phyloP scores from a whole-genome alignment of 1,139 yeast species.

The Yamadazyma epiphylla region DNA sequence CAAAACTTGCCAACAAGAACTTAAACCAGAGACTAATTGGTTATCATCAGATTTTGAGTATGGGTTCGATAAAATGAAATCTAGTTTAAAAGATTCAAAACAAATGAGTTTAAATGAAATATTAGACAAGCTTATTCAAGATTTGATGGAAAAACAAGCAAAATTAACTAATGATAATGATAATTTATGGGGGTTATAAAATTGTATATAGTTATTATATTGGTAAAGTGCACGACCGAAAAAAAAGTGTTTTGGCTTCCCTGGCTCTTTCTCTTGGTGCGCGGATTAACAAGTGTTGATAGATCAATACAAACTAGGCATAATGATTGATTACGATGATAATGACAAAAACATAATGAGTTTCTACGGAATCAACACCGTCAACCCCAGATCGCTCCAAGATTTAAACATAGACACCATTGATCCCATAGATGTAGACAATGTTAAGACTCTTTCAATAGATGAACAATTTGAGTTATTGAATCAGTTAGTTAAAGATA shows the following conservation, averaged over 20 bases:
- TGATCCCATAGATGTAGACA: constrained; percentile 22
- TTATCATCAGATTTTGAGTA: constrained; percentile 29
- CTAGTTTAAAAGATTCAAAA: constrained; percentile 26
- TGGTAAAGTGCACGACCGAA: neutral
- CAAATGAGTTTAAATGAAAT: constrained; percentile 20
- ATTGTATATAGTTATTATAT: too few relatives aligned
- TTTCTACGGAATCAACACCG: constrained; percentile 24
- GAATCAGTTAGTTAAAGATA: constrained; percentile 19
- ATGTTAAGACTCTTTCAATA: constrained; percentile 16
- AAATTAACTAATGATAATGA: constrained; percentile 1
- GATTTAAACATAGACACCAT: constrained; percentile 18
- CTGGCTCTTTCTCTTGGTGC: too few relatives aligned
- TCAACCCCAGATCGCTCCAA: constrained; percentile 18
- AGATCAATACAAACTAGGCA: constrained; percentile 1
- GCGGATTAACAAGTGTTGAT: too few relatives aligned
- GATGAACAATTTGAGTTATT: constrained; percentile 31
- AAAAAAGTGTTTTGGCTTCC: too few relatives aligned
- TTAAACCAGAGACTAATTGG: constrained; percentile 18
- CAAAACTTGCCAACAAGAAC: constrained; percentile 9
- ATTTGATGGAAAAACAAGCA: constrained; percentile 1
- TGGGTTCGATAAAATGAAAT: constrained; percentile 33
- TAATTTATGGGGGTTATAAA: constrained; percentile 6
- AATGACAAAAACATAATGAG: constrained; percentile 14
- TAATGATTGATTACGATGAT: constrained; percentile 27
- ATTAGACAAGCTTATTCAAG: constrained; percentile 20